phyloP scores from a whole-genome alignment of 2,329 filamentous ascomycete species.

The Paracoccidioides brasiliensis region DNA sequence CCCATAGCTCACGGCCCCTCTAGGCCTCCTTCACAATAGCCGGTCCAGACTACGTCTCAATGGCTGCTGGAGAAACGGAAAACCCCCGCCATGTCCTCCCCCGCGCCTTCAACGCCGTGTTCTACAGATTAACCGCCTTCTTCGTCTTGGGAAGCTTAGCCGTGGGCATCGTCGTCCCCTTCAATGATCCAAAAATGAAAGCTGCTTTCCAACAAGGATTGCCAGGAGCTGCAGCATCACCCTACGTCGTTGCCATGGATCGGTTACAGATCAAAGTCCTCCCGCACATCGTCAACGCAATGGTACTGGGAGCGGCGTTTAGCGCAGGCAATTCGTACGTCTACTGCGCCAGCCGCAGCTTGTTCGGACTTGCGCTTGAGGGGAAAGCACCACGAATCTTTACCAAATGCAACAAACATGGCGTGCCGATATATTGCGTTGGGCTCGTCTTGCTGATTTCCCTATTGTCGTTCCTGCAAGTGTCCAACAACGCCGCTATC shows the following conservation, averaged over 20 bases:
- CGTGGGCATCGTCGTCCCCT: slow-evolving; percentile 59
- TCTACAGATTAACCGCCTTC: slow-evolving; percentile 63
- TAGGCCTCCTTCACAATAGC: slow-evolving; percentile 55
- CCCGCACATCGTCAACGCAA: slow-evolving; percentile 60
- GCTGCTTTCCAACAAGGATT: slow-evolving; percentile 46
- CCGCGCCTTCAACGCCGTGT: slow-evolving; percentile 63
- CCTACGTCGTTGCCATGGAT: slow-evolving; percentile 57
- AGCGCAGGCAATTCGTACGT: slow-evolving; percentile 56
- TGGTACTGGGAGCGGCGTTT: slow-evolving; percentile 55
- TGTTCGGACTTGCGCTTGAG: slow-evolving; percentile 57
- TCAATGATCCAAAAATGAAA: slow-evolving; percentile 49
- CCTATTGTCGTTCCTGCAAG: slow-evolving; percentile 59
- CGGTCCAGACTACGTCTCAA: slow-evolving; percentile 53
- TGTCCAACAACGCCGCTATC: slow-evolving; percentile 50
- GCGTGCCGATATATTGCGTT: slow-evolving; percentile 66
- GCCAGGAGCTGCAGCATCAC: slow-evolving; percentile 57
- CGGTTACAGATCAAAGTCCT: slow-evolving; percentile 49
- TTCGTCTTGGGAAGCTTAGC: slow-evolving; percentile 62
- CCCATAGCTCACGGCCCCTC: not conserved
- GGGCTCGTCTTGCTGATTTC: slow-evolving; percentile 51
- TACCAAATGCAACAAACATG: slow-evolving; percentile 46
- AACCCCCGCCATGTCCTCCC: slow-evolving; percentile 59
- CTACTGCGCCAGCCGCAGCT: slow-evolving; percentile 55
- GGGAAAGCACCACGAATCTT: slow-evolving; percentile 57
- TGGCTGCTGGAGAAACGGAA: slow-evolving; percentile 55